phyloP scores from a whole-genome alignment of 2,329 filamentous ascomycete genomes.

The Scedosporium apiospermum region DNA sequence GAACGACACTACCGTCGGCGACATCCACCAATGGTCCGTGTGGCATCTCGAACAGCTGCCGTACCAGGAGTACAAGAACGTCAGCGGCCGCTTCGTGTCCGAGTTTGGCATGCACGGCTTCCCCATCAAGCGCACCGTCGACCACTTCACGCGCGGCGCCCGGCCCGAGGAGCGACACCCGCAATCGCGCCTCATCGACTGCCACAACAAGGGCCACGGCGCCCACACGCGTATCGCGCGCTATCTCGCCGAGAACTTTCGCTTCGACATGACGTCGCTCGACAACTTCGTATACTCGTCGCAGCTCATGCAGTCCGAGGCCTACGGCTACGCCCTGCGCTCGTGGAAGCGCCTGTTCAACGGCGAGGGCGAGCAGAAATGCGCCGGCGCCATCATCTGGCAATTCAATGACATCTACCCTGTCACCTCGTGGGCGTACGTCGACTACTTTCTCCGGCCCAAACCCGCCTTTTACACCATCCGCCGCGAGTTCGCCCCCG shows the following conservation, averaged over 20 bases:
- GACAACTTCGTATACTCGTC: slow-evolving; percentile 12
- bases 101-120: slow-evolving; percentile 69
- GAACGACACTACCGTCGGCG: slow-evolving; percentile 61
- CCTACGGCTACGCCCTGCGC: slow-evolving; percentile 34
- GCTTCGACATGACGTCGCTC: slow-evolving; percentile 24
- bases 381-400: slow-evolving; percentile 53
- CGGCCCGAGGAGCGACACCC: slow-evolving; percentile 42
- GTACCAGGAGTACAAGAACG: slow-evolving; percentile 63
- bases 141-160: slow-evolving; percentile 63
- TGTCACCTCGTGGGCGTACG: slow-evolving; percentile 44
- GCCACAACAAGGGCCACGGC: slow-evolving; percentile 75
- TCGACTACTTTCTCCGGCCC: slow-evolving; percentile 50
- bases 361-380: slow-evolving; percentile 45
- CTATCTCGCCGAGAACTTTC: slow-evolving; percentile 70
- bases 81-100: slow-evolving; percentile 68
- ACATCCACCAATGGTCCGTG: slow-evolving; percentile 72
- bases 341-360: slow-evolving; percentile 51
- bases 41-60: slow-evolving; percentile 65
- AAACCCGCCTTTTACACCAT: slow-evolving; percentile 46
- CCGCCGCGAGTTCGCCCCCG: not conserved
- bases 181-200: slow-evolving; percentile 66
- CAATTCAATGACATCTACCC: slow-evolving; percentile 60
- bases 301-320: slow-evolving; percentile 38
- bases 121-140: slow-evolving; percentile 61
- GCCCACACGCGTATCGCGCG: slow-evolving; percentile 66